A percentile compares a stretch with the other conserved stretches of the same genome.
These are phyloP conservation scores for Hypoxylon sp. DNA, from an alignment of 2,329 filamentous ascomycete genomes.

Conservation along the genomic window DNA sequence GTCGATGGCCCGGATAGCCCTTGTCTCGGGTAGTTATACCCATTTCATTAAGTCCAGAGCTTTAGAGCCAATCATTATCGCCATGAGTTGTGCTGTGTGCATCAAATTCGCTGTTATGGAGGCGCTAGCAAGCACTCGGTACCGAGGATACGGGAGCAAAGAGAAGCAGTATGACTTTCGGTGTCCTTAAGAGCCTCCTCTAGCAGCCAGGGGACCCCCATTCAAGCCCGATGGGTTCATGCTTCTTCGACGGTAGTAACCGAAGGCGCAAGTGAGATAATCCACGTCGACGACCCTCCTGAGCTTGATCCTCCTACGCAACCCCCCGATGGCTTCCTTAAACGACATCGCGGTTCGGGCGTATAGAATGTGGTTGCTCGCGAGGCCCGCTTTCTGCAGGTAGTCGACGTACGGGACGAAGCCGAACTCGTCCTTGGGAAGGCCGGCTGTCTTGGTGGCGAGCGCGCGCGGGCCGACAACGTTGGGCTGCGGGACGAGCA, in stretches of 20 bases:
- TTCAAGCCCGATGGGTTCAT: background rate
- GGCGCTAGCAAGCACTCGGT: background rate
- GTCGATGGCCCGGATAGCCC: background rate
- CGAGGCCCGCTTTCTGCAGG: constrained; percentile 31
- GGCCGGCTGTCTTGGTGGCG: background rate
- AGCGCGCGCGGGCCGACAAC: background rate
- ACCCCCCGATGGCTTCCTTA: constrained; percentile 20
- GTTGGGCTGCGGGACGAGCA: constrained; percentile 27
- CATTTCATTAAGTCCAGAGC: background rate
- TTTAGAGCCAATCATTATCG: background rate
- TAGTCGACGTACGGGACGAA: constrained; percentile 42
- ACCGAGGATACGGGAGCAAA: background rate
- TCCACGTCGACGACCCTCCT: constrained; percentile 41
- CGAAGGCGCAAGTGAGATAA: constrained; percentile 18
- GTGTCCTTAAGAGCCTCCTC: background rate
- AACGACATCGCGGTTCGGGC: constrained; percentile 37
- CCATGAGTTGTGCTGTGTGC: background rate
- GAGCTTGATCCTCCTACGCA: constrained; percentile 25
- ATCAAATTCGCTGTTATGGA: background rate
- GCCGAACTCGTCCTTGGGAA: constrained; percentile 30
- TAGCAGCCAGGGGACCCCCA: background rate
- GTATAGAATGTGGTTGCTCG: constrained; percentile 32
- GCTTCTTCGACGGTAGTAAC: constrained; percentile 22
- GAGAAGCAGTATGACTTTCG: background rate
- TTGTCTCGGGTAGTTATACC: background rate